Base-by-base conservation (phyloP, 2,329 filamentous ascomycete genomes). In the Colletotrichum agaves region DNA sequence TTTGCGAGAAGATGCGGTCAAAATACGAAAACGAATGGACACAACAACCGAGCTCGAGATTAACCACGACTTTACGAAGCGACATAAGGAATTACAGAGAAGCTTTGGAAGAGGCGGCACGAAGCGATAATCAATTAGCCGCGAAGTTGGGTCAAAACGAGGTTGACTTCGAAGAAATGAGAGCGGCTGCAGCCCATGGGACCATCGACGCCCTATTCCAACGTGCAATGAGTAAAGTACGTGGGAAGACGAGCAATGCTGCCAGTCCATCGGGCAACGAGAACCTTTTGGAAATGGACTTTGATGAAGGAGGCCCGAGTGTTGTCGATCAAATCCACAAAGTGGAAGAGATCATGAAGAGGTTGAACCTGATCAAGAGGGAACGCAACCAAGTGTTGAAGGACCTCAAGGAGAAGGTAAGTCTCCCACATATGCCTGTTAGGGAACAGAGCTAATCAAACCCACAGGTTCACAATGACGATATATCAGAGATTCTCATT, bases 1-100 rank as follows among this genome's bases (percentile, higher is more conserved):
- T 98, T 0, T 99, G 96, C 77, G 96, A 99, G 78, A 99, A 98
- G 84, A 99, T 99, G 96, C 89, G 96, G 52, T 97, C 94, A 12
- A 99, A 99, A 78, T 98, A 98, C 77, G 94, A 95, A 62, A 87
- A 86, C 31, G 95, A 98, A 61, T 99, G 96, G 96, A 97, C 93
- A 17, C 96, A 99, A 75, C 96, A 99, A 75, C 96, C 96, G 11
- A 98, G 95, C 76, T 93, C 93, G 35, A 87, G 93, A 63, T 85
- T 99, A 44, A 99, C 95, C 1, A 90, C 92, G 4, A 98, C 95
- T 0, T 81, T 99, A 56, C 88, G 94, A 62, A 91, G 89, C 66
- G 96, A 99, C 76, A 91, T 98, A 60, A 87, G 91, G 69, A 95
- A 91, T 74, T 98, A 98, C 75, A 89, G 91, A 33, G 92, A 94